These are phyloP conservation scores for Xylaria hypoxylon DNA, from an alignment of 2,329 filamentous ascomycete genomes.

Conservation along the genomic window DNA sequence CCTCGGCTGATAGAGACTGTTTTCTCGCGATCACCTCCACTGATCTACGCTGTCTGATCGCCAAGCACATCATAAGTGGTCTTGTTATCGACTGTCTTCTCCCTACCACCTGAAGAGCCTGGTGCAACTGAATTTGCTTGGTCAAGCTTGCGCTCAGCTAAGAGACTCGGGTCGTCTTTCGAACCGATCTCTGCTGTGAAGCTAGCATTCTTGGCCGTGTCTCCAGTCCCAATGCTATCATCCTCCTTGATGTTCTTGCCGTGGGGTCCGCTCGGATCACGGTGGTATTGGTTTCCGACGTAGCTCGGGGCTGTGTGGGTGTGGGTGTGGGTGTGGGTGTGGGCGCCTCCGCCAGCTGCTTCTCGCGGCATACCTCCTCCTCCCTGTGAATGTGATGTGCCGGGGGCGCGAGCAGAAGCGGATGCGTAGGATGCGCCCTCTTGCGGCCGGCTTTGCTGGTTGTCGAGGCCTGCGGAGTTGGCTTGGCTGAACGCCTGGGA, in stretches of 20 bases:
- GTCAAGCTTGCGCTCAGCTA: conserved; percentile 58
- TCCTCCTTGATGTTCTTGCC: conserved; percentile 58
- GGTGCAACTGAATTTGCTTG: conserved; percentile 67
- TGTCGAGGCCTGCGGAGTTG: conserved; percentile 66
- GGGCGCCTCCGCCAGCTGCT: conserved; percentile 55
- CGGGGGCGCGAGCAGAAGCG: conserved; percentile 31
- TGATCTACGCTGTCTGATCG: conserved; percentile 39
- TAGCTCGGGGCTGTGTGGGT: conserved; percentile 55
- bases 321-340: no score
- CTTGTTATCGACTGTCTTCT: conserved; percentile 52
- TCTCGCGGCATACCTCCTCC: conserved; percentile 25
- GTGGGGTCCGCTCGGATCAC: conserved; percentile 53
- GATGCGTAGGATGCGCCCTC: conserved; percentile 22
- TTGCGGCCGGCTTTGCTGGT: conserved; percentile 58
- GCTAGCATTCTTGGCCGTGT: conserved; percentile 56
- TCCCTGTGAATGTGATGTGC: conserved; percentile 7
- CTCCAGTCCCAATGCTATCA: conserved; percentile 52
- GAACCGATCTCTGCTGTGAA: conserved; percentile 58
- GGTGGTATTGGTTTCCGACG: conserved; percentile 51
- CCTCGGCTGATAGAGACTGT: not conserved
- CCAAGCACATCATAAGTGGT: conserved; percentile 43
- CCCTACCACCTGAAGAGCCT: conserved; percentile 61
- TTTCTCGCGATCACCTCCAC: not conserved
- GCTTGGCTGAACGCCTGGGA: conserved; percentile 64
- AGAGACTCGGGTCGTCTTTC: conserved; percentile 59